Evolutionary conservation across 2,329 filamentous ascomycete species (phyloP), one percentile per base, ranked within the genome.

Genomic region (Chaetomium olivaceum): DNA sequence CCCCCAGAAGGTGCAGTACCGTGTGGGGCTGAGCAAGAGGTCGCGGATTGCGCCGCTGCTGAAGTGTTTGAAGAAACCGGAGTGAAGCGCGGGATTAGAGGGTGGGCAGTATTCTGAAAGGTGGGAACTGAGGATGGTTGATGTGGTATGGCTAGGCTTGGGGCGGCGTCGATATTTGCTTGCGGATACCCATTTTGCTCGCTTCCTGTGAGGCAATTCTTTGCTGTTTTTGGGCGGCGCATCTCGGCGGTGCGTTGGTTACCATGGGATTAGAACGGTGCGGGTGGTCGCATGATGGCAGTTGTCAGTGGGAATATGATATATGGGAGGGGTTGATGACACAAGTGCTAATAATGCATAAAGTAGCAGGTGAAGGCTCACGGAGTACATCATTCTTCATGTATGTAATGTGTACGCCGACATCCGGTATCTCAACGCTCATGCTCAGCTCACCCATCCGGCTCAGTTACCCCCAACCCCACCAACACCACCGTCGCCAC

Each of bases 11-110:
- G 81, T 81, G 19, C 68, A 79, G 19, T 83, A 81, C 67, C 78
- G 83, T 19, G 82, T 85, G 62, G 83, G 83, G 3, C 73, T 85
- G 69, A 85, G 83, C 75, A 84, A 79, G 73, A 77, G 74, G 70
- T 79, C 79, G 21, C 77, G 80, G 64, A 84, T 85, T 66, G 81
- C 83, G 43, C 82, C 83, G 31, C 72, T 85, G 61, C 74, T 85
- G 29, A 85, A 85, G 73, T 78, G 77, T 25, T 68, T 85, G 61
- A 79, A 77, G 63, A 84, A 83, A 57, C 61, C 61, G 14, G 58
- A n/a, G 6, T 62, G 27, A 61, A 39, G 19, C 29, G 23, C 4
- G 4, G 8, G 19, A 3, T 8, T n/a, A 8, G 23, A 14, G 33
- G 23, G 6, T 29, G 25, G 57, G 29, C 8, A 21, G 23, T 16